phyloP scores from a whole-genome alignment of 148 eudicot species.

The Arctostaphylos glauca region DNA sequence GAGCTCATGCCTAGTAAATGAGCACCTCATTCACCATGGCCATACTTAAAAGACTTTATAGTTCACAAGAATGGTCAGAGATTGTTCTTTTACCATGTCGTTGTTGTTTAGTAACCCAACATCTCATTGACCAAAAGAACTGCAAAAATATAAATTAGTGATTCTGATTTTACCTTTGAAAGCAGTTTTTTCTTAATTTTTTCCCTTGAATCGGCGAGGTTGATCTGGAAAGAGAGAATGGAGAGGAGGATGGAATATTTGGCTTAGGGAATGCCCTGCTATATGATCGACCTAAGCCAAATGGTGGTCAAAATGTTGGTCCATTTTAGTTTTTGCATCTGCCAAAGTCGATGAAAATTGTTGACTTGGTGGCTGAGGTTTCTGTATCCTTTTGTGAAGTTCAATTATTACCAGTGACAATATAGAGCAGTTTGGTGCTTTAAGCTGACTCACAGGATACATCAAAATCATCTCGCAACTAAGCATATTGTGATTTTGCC shows the following conservation, averaged over 20 bases:
- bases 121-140: background rate
- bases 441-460: background rate
- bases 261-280: too few relatives aligned
- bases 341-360: background rate
- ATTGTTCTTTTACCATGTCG: background rate
- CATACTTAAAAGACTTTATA: background rate
- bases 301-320: background rate
- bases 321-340: background rate
- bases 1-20: background rate
- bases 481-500: background rate
- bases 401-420: background rate
- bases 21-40: background rate
- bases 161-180: too few relatives aligned
- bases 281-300: background rate
- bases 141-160: background rate
- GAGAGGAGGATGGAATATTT: too few relatives aligned
- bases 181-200: background rate
- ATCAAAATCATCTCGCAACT: background rate
- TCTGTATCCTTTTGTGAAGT: background rate
- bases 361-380: constrained; percentile 1
- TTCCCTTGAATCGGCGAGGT: too few relatives aligned
- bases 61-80: background rate
- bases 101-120: background rate
- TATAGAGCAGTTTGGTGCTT: background rate
- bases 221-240: too few relatives aligned